Conservation (phyloP, 257 asterid species). For the Solanum rostratum region DNA sequence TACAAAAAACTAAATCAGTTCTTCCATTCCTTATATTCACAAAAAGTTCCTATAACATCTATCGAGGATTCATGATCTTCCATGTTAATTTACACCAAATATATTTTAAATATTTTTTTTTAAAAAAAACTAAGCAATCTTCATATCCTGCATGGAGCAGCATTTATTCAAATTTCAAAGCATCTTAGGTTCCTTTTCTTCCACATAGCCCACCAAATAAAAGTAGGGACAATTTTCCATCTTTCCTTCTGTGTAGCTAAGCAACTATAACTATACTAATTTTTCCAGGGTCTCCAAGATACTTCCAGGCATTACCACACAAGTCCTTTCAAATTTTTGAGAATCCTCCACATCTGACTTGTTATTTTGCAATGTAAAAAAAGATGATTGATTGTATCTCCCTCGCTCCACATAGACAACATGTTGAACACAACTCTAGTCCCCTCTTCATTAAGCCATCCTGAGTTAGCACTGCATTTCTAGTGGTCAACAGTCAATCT, state of each 20-base stretch:
- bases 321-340: neutral
- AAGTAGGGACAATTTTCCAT: neutral
- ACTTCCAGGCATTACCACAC: neutral
- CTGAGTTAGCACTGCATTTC: neutral
- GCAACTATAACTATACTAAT: neutral
- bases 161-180: neutral
- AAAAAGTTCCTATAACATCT: too few relatives aligned
- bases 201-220: neutral
- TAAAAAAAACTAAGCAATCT: neutral
- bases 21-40: neutral
- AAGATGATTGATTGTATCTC: neutral
- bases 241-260: neutral
- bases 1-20: neutral
- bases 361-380: neutral
- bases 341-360: neutral
- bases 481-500: neutral
- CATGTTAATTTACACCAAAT: neutral
- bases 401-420: neutral
- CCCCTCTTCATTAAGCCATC: neutral
- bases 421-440: neutral
- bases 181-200: neutral
- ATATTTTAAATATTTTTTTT: too few relatives aligned
- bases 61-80: neutral
- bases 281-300: neutral
- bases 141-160: neutral